A percentile compares a stretch with the other conserved stretches of the same genome.
phyloP scores from a whole-genome alignment of 805 yeast genomes.

The Saccharomycopsis fodiens region DNA sequence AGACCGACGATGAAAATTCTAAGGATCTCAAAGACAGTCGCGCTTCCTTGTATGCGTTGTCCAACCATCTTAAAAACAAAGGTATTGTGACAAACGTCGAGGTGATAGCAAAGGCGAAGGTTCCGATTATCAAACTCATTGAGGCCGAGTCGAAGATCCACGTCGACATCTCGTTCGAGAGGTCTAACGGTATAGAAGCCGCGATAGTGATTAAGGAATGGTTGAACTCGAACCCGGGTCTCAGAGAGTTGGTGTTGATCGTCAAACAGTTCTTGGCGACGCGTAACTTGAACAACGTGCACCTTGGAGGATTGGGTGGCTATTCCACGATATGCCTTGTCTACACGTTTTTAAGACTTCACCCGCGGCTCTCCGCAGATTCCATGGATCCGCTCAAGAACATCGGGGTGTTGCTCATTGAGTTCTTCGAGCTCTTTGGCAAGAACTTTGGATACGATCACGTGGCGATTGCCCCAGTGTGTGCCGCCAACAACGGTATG shows the following conservation, averaged over 20 bases:
- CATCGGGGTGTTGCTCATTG: slow-evolving; percentile 78
- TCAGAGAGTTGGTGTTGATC: slow-evolving; percentile 73
- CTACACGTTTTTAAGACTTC: slow-evolving; percentile 67
- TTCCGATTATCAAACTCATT: slow-evolving; percentile 87
- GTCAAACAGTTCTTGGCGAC: slow-evolving; percentile 80
- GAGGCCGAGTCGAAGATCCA: slow-evolving; percentile 66
- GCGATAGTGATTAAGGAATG: slow-evolving; percentile 72
- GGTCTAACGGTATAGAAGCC: slow-evolving; percentile 74
- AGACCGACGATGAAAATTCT: slow-evolving; percentile 34
- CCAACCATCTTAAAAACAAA: slow-evolving; percentile 56
- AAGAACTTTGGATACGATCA: slow-evolving; percentile 78
- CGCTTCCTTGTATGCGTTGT: slow-evolving; percentile 60
- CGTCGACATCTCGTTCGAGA: slow-evolving; percentile 86
- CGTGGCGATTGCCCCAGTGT: slow-evolving; percentile 55
- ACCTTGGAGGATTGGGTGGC: slow-evolving; percentile 92
- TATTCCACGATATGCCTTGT: slow-evolving; percentile 86
- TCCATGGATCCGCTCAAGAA: slow-evolving; percentile 65
- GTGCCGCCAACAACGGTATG: slow-evolving; percentile 41
- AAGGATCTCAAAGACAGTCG: slow-evolving; percentile 39
- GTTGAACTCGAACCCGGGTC: slow-evolving; percentile 66
- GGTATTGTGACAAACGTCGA: slow-evolving; percentile 66
- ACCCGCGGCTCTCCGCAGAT: slow-evolving; percentile 66
- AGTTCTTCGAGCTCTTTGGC: slow-evolving; percentile 90
- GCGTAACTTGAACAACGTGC: slow-evolving; percentile 76
- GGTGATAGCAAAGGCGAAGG: slow-evolving; percentile 84